Base-by-base conservation (phyloP, 2,329 filamentous ascomycete species). In the Westerdykella sp. region DNA sequence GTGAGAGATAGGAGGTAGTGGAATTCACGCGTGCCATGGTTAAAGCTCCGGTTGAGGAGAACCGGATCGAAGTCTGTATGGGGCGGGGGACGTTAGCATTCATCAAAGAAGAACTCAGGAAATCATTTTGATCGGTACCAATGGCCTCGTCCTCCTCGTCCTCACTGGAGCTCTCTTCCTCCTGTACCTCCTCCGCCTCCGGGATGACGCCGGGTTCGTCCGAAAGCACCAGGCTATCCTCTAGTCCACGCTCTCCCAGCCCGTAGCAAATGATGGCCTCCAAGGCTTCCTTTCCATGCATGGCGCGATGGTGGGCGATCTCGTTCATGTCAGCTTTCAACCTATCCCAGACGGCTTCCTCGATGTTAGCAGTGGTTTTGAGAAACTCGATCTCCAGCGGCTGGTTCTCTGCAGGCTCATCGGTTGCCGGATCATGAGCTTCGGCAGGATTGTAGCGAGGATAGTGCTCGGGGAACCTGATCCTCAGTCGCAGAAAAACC, bases 91-190 rank as follows among this genome's bases (percentile, higher is more conserved):
- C 78, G 56, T 81, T 82, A 40, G 79, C 74, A 60, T 81, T 81
- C 68, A 80, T 63, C 74, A 78, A 78, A 21, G 75, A 69, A 9
- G 72, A 70, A 37, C 73, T 71, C 48, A 79, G 70, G 15, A 74
- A 63, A 44, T 76, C 75, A 44, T 75, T 71, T 22, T 59, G 63
- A 16, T 57, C 60, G 35, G 60, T 59, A 28, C 70, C 68, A 51
- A 63, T 67, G 39, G 87, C 85, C 45, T 87, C 84, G 44, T 68
- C 69, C 38, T 90, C 87, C 51, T 90, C 86, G 47, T 88, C 84
- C 49, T 88, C 84, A 55, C 86, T 94, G 3, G 88, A 96, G 52
- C 87, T 91, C 51, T 93, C 87, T 44, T 86, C 85, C 23, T 50
- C 60, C 6, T 50, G 52, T 23, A 58, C 30, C 15, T 51, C 49